Evolutionary conservation across 2,329 filamentous ascomycete species (phyloP).

Genomic region (Metarhizium album): DNA sequence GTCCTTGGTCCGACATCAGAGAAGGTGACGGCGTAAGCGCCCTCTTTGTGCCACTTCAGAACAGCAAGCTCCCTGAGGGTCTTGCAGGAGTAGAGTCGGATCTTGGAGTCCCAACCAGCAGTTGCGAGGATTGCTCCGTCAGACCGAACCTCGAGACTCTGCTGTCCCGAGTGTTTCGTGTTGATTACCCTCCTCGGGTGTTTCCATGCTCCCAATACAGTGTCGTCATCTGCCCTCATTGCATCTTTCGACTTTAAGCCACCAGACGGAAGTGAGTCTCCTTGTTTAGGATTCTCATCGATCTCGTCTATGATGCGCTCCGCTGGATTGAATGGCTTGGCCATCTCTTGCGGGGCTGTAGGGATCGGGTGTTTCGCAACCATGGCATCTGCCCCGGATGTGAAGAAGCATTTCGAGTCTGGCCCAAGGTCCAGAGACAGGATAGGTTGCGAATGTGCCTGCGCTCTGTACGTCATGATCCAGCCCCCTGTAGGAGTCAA

Average conservation of each 20-base stretch:
- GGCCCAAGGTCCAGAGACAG: constrained; percentile 57
- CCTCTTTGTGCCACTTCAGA: constrained; percentile 86
- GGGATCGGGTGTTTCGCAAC: constrained; percentile 67
- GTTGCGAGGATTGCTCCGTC: constrained; percentile 81
- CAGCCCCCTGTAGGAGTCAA: constrained; percentile 33
- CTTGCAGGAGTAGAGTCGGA: constrained; percentile 72
- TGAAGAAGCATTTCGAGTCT: constrained; percentile 51
- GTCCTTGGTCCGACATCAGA: constrained; percentile 28
- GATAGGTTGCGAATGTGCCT: constrained; percentile 68
- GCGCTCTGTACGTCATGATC: constrained; percentile 48
- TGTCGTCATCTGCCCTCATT: constrained; percentile 3
- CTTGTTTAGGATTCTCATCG: constrained; percentile 8
- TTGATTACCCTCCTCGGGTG: constrained; percentile 51
- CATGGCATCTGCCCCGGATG: constrained; percentile 71
- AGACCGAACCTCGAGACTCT: constrained; percentile 63
- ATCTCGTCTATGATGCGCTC: constrained; percentile 3
- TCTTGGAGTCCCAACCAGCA: constrained; percentile 79
- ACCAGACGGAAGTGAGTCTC: constrained; percentile 15
- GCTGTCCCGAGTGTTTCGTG: constrained; percentile 86
- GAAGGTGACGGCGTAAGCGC: constrained; percentile 75
- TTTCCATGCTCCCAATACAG: constrained; percentile 21
- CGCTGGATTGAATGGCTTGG: constrained; percentile 5
- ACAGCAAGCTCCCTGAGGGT: constrained; percentile 82
- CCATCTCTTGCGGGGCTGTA: constrained; percentile 14
- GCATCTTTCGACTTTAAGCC: constrained; percentile 8